Percentiles rank a stretch among this genome's conserved stretches.
These are phyloP conservation scores for Aspergillus sp. DNA, from an alignment of 2,329 filamentous ascomycete species.

Conservation along the genomic window DNA sequence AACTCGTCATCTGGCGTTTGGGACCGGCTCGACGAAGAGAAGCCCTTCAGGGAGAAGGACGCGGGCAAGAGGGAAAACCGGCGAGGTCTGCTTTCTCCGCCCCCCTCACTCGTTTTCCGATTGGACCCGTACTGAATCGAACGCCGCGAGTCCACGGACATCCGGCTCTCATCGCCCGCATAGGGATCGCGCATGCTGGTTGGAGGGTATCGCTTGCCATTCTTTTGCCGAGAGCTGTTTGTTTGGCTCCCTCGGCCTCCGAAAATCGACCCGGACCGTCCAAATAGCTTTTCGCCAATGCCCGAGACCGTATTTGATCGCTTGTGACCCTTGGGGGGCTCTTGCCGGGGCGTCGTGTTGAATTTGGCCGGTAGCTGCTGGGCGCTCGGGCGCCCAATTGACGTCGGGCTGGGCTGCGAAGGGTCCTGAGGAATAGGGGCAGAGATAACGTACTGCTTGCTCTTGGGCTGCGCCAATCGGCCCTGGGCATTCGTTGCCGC, in stretches of 20 bases:
- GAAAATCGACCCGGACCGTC: conserved; percentile 78
- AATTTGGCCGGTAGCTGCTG: conserved; percentile 60
- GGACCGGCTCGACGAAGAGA: conserved; percentile 58
- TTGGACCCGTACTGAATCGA: conserved; percentile 69
- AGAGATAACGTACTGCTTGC: conserved; percentile 71
- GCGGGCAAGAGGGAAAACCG: conserved; percentile 71
- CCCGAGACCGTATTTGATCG: conserved; percentile 75
- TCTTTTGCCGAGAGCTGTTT: conserved; percentile 44
- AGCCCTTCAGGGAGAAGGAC: conserved; percentile 64
- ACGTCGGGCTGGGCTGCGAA: conserved; percentile 50
- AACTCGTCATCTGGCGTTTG: conserved; percentile 47
- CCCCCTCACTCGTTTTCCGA: conserved; percentile 70
- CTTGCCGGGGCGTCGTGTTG: conserved; percentile 54
- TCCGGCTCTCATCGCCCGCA: conserved; percentile 58
- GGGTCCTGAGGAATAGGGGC: conserved; percentile 61
- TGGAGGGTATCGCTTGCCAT: conserved; percentile 75
- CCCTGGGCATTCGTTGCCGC: conserved; percentile 87
- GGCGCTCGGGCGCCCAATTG: conserved; percentile 61
- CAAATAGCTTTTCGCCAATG: conserved; percentile 80
- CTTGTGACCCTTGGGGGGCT: conserved; percentile 57
- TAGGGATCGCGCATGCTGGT: conserved; percentile 82
- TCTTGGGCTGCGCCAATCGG: conserved; percentile 78
- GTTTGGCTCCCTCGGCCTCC: conserved; percentile 51
- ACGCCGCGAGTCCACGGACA: conserved; percentile 72
- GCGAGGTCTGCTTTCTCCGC: conserved; percentile 59